Conservation (phyloP, 805 yeast species). For the Yarrowia sp. region DNA sequence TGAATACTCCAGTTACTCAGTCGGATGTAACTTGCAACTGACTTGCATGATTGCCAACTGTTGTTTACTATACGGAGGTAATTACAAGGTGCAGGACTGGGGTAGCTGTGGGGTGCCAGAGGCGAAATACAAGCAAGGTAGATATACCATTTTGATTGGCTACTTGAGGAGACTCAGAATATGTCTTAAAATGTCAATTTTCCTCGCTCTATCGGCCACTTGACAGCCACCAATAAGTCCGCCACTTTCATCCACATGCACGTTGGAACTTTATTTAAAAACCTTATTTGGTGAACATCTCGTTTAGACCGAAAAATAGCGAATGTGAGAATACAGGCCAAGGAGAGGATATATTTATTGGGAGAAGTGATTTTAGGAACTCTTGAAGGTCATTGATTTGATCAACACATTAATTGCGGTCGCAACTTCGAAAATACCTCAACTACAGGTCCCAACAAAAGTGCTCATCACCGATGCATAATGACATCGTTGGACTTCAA, state of each 20-base stretch:
- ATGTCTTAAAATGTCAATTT: no score
- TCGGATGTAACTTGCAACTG: background rate
- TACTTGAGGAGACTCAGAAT: background rate
- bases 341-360: no score
- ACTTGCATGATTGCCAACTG: conserved; percentile 4
- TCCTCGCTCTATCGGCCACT: no score
- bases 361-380: no score
- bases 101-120: background rate
- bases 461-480: background rate
- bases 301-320: background rate
- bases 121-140: background rate
- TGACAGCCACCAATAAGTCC: background rate
- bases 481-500: background rate
- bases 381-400: no score
- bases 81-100: background rate
- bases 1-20: background rate
- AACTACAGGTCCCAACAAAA: no score
- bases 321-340: background rate
- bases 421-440: no score
- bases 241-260: background rate
- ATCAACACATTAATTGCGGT: no score
- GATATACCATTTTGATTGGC: background rate
- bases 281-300: background rate
- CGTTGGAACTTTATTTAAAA: background rate
- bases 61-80: conserved; percentile 15